Percentiles rank a stretch among this genome's conserved stretches.
Conservation (phyloP, 73 alveolate species). For the Paramecium sonneborni region DNA sequence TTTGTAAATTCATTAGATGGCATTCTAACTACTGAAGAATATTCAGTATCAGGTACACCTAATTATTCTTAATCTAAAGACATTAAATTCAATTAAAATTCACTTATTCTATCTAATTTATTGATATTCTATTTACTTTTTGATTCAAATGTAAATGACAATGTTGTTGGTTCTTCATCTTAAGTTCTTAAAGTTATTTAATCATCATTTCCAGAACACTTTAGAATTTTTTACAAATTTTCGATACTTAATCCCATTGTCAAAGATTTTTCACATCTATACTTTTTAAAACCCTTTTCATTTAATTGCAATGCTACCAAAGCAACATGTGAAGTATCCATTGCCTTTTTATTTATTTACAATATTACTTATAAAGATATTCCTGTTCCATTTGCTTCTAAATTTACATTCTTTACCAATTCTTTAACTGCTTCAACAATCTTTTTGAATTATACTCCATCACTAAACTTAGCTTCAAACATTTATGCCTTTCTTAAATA, state of each 20-base stretch:
- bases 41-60: constrained; percentile 98
- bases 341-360: constrained; percentile 77
- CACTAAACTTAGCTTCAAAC: constrained; percentile 93
- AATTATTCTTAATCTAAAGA: constrained; percentile 95
- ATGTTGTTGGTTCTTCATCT: constrained; percentile 85
- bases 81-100: constrained; percentile 94
- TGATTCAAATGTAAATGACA: constrained; percentile 92
- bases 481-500: constrained; percentile 38
- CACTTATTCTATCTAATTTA: constrained; percentile 84
- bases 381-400: constrained; percentile 96
- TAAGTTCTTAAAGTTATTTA: constrained; percentile 93
- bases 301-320: constrained; percentile 93
- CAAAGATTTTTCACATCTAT: constrained; percentile 91
- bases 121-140: background rate
- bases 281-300: constrained; percentile 96
- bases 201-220: constrained; percentile 97
- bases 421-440: constrained; percentile 97
- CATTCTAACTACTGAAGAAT: constrained; percentile 89
- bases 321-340: constrained; percentile 99
- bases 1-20: constrained; percentile 91
- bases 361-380: constrained; percentile 70
- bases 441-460: constrained; percentile 90
- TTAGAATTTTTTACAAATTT: constrained; percentile 91
- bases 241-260: constrained; percentile 92
- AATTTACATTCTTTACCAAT: constrained; percentile 94